phyloP scores from a whole-genome alignment of 441 rosid genomes.

The Isatis lusitanica region DNA sequence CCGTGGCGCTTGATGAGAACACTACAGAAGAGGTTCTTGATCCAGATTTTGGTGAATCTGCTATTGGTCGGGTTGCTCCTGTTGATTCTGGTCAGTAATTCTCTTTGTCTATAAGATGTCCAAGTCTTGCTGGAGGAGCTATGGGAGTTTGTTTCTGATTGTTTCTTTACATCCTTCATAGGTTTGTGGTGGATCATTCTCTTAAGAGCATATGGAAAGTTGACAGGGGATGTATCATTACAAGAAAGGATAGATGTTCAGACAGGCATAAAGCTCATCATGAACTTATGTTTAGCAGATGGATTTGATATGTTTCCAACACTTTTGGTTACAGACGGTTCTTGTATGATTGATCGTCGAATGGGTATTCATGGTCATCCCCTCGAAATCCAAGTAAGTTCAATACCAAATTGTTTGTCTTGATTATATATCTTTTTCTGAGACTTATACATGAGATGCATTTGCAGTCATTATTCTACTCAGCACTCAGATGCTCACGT shows the following conservation, averaged over 20 bases:
- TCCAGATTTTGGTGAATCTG: slow-evolving; percentile 94
- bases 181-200: slow-evolving; percentile 98
- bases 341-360: slow-evolving; percentile 95
- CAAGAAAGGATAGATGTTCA: slow-evolving; percentile 96
- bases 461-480: slow-evolving; percentile 81
- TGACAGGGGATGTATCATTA: slow-evolving; percentile 77
- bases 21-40: slow-evolving; percentile 81
- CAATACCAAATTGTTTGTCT: not conserved
- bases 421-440: not conserved
- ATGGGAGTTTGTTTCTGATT: not conserved
- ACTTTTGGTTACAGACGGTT: slow-evolving; percentile 85
- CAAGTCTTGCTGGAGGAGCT: no score
- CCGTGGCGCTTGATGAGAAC: slow-evolving; percentile 73
- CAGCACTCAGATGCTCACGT: slow-evolving; percentile 77
- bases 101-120: not conserved
- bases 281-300: slow-evolving; percentile 81
- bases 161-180: slow-evolving; percentile 30
- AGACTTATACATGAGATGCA: not conserved
- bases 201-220: slow-evolving; percentile 85
- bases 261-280: slow-evolving; percentile 91
- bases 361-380: slow-evolving; percentile 98
- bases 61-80: slow-evolving; percentile 95
- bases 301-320: slow-evolving; percentile 98
- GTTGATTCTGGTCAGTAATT: slow-evolving; percentile 76
- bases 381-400: slow-evolving; percentile 79